phyloP scores from a whole-genome alignment of 169 alveolate genomes.

The Babesia bigemina region DNA sequence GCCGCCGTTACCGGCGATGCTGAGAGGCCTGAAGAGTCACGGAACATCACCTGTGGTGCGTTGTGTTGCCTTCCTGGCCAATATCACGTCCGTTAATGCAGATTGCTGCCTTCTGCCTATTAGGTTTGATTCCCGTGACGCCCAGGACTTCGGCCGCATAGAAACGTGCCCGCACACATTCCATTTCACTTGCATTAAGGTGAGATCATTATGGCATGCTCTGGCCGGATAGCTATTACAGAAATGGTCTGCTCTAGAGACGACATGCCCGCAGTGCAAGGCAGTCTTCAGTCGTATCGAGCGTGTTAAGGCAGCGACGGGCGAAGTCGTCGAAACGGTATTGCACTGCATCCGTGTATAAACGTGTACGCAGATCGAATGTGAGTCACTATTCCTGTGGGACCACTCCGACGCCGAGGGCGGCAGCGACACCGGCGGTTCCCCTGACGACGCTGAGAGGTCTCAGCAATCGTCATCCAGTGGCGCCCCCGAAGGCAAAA shows the following conservation, averaged over 20 bases:
- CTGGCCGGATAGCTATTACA: neutral
- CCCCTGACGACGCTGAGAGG: neutral
- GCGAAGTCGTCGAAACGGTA: slow-evolving; percentile 19
- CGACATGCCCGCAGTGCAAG: slow-evolving; percentile 50
- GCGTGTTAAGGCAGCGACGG: neutral
- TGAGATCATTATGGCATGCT: neutral
- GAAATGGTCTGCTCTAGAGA: slow-evolving; percentile 41
- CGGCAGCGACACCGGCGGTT: neutral
- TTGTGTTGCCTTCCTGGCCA: neutral
- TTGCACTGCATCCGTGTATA: neutral
- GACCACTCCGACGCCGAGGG: slow-evolving; percentile 22
- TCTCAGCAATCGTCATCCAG: neutral
- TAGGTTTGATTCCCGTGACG: neutral
- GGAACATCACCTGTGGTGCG: neutral
- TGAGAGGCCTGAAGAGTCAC: neutral
- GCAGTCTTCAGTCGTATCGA: slow-evolving; percentile 31
- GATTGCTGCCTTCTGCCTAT: slow-evolving; percentile 45
- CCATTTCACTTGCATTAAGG: slow-evolving; percentile 34
- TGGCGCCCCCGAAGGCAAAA: no score
- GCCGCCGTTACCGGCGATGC: neutral
- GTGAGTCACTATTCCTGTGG: slow-evolving; percentile 29
- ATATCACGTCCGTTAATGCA: neutral
- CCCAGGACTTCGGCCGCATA: slow-evolving; percentile 4
- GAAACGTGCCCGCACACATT: slow-evolving; percentile 31
- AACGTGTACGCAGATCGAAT: neutral